These are phyloP conservation scores for Metschnikowia kunwiensis DNA, from an alignment of 805 yeast genomes.

Conservation along the genomic window DNA sequence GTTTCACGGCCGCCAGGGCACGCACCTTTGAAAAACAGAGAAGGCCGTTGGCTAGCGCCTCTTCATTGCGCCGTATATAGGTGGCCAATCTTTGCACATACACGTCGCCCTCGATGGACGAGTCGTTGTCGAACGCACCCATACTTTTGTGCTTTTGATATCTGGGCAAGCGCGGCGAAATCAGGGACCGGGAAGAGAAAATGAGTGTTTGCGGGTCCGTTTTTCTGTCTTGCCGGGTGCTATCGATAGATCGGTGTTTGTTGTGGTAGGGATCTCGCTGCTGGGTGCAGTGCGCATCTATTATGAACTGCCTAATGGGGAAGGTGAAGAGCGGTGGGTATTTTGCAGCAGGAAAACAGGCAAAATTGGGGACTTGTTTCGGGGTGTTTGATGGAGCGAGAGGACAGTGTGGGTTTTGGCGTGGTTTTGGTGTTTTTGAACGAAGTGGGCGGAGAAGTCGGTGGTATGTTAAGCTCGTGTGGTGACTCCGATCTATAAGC, in stretches of 20 bases:
- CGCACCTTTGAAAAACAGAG: slow-evolving; percentile 47
- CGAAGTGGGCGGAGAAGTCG: too few relatives aligned
- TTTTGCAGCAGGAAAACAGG: too few relatives aligned
- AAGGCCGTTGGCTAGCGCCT: slow-evolving; percentile 57
- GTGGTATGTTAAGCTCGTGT: too few relatives aligned
- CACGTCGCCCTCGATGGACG: slow-evolving; percentile 53
- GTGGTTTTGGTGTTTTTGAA: too few relatives aligned
- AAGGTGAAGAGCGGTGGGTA: too few relatives aligned
- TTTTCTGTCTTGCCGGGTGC: neutral
- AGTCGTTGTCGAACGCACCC: slow-evolving; percentile 26
- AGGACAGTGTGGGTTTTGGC: too few relatives aligned
- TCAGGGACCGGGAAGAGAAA: neutral
- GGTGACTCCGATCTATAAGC: too few relatives aligned
- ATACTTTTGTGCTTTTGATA: too few relatives aligned
- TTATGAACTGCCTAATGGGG: slow-evolving; percentile 10
- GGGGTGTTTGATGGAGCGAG: too few relatives aligned
- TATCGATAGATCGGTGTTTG: slow-evolving; percentile 7
- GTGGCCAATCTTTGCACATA: slow-evolving; percentile 53
- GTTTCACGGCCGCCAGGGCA: slow-evolving; percentile 37
- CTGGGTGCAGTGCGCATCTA: slow-evolving; percentile 11
- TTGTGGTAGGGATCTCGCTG: slow-evolving; percentile 5
- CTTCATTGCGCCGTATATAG: slow-evolving; percentile 54
- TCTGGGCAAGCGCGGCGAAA: too few relatives aligned
- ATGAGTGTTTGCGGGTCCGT: neutral
- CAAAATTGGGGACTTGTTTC: too few relatives aligned